Evolutionary conservation across 176 grass and related monocot genomes (phyloP), one percentile per base, ranked within the genome.

Genomic region (Phoenix dactylifera): DNA sequence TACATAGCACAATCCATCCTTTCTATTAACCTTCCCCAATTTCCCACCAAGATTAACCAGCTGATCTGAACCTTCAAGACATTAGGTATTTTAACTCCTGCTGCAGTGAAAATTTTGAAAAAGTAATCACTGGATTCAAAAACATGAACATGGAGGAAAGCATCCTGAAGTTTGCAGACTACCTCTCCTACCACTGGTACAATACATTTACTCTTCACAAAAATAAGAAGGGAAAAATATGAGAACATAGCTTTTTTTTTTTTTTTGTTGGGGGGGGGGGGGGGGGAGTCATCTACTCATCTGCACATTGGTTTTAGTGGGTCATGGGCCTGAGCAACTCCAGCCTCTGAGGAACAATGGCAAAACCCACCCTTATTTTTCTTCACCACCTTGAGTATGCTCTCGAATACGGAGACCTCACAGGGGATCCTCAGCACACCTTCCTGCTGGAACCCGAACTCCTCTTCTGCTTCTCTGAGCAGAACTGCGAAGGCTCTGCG

Each of bases 401-500:
- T 49, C 65, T 77, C 80, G 60, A 89, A 89, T 72, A 66, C 76
- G 23, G 76, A 52, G 4, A 89, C 85, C 65, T 83, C 80, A 64
- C 80, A 89, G 73, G 85, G 85, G 69, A 89, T 80, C 69, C 85
- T 73, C 76, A 89, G 80, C 56, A 89, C 76, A 16, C 85, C 85
- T 71, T 84, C 85, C 67, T 89, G 85, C 72, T 89, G 68, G 76
- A 89, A 89, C 18, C 85, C 85, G 71, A 89, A 89, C 80, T 89
- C 85, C 69, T 89, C 85, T 70, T 89, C 85, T n/a, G 85, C 85
- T 70, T 84, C 76, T 59, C 49, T 69, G 49, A 89, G 85, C 68
- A 89, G 73, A 60, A 69, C 60, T 18, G 71, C 76, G 58, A 89
- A 89, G 28, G 76, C 80, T 22, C 60, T 57, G 73, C 84, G 80